Evolutionary conservation across 768 basidiomycete genomes (phyloP), one percentile per base, ranked within the genome.

Genomic region (Rhodocollybia butyracea): DNA sequence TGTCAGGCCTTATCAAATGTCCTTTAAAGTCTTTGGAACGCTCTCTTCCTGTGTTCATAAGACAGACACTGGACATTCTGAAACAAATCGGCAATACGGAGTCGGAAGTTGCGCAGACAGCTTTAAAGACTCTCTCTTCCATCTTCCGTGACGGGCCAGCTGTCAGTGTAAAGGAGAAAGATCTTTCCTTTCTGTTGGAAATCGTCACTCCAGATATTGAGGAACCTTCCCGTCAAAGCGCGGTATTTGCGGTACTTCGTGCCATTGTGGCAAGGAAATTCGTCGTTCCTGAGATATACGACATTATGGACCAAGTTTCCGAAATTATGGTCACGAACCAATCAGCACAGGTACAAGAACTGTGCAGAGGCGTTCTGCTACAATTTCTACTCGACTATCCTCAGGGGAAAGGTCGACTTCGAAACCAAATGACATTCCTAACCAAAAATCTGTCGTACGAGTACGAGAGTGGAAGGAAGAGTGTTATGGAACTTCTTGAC

Each of bases 341-440:
- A 68, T 94, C 95, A 2, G 69, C 84, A 0, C 87, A 89, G 61
- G 92, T 96, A 7, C 95, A 95, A 66, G 94, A 97, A 66, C 83
- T 91, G 8, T 96, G 92, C 57, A 87, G 97, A 19, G 84, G 87
- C 43, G 83, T 94, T 29, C 77, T 96, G 24, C 82, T 98, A 36
- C 93, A 95, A 64, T 99, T 99, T 78, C 75, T 98, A 46, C 82
- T 98, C 10, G 96, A 99, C 63, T 99, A 98, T 65, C 96, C 96
- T 2, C 96, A 98, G 69, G 95, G 96, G 7, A 89, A 91, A 61
- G 92, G 91, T 1, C 85, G 96, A 12, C 77, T 99, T 7, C 87
- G 84, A 36, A 88, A 85, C 34, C 89, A 91, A 60, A 91, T 99
- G 83, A 80, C 86, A 0, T 97, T 97, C 74, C 77, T 99, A 30